These are phyloP conservation scores for Boletus sp. DNA, from an alignment of 768 basidiomycete genomes.

Conservation along the genomic window DNA sequence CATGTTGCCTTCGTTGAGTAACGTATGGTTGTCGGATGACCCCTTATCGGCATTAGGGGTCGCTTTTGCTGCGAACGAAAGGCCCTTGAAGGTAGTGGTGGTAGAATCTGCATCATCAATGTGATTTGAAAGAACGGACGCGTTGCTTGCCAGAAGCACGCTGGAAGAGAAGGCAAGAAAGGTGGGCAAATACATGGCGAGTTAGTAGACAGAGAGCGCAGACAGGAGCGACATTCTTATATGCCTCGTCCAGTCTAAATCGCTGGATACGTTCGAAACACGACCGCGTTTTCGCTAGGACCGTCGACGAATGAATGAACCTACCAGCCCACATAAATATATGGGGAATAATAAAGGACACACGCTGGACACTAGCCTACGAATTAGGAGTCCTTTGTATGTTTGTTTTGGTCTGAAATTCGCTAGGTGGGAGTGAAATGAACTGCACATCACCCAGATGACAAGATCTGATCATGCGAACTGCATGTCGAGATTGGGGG, in stretches of 20 bases:
- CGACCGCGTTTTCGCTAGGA: constrained; percentile 8
- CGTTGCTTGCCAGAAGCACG: constrained; percentile 34
- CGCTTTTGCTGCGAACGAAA: constrained; percentile 22
- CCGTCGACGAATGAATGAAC: not conserved
- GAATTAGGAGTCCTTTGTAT: not conserved
- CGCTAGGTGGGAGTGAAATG: not conserved
- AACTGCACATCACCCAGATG: not conserved
- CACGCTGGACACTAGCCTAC: not conserved
- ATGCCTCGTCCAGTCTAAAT: not conserved
- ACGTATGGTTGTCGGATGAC: constrained; percentile 21
- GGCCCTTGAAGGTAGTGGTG: constrained; percentile 7
- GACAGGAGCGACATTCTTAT: not conserved
- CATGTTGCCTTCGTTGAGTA: constrained; percentile 25
- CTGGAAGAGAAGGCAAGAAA: constrained; percentile 10
- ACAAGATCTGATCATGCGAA: not conserved
- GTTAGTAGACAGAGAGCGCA: not conserved
- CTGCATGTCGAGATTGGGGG: not conserved
- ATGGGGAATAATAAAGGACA: too few species aligned
- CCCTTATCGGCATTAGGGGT: constrained; percentile 17
- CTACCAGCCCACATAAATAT: not conserved
- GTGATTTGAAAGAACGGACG: constrained; percentile 14
- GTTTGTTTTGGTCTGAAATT: not conserved
- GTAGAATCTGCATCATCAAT: not conserved
- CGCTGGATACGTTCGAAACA: constrained; percentile 11
- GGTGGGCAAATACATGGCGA: constrained; percentile 13